phyloP scores from a whole-genome alignment of 768 basidiomycete species.

The Tremella yokohamensis region DNA sequence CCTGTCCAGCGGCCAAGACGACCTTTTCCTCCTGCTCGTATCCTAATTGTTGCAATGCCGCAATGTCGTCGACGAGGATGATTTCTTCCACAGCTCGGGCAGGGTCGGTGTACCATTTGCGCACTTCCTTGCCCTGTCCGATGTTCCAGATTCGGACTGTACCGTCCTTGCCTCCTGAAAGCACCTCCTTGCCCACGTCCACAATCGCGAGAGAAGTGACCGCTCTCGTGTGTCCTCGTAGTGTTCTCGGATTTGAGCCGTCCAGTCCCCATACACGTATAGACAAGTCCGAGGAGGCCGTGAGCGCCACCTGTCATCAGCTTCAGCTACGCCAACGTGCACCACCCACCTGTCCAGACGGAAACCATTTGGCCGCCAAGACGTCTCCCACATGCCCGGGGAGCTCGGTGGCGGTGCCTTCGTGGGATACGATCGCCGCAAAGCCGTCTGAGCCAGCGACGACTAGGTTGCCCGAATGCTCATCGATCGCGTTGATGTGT shows the following conservation, averaged over 20 bases:
- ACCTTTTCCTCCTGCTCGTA: slow-evolving; percentile 12
- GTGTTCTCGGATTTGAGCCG: slow-evolving; percentile 58
- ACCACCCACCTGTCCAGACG: slow-evolving; percentile 44
- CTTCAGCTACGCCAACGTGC: neutral
- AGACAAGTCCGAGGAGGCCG: slow-evolving; percentile 66
- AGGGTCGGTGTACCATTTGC: slow-evolving; percentile 53
- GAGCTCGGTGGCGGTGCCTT: slow-evolving; percentile 27
- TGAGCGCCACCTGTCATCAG: slow-evolving; percentile 60
- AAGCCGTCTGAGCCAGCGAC: slow-evolving; percentile 50
- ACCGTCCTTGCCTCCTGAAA: slow-evolving; percentile 67
- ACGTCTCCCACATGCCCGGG: slow-evolving; percentile 53
- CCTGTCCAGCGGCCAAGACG: slow-evolving; percentile 21
- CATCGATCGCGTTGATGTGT: slow-evolving; percentile 41
- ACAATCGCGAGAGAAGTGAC: slow-evolving; percentile 66
- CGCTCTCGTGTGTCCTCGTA: slow-evolving; percentile 65
- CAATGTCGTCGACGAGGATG: slow-evolving; percentile 24
- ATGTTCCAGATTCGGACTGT: slow-evolving; percentile 73
- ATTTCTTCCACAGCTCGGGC: slow-evolving; percentile 32
- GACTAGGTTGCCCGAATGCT: slow-evolving; percentile 27
- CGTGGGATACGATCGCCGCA: slow-evolving; percentile 29
- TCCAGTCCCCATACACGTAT: slow-evolving; percentile 63
- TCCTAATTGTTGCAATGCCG: slow-evolving; percentile 11
- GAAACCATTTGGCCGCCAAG: slow-evolving; percentile 47
- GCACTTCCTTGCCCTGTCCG: slow-evolving; percentile 57
- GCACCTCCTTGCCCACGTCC: slow-evolving; percentile 62